These are phyloP conservation scores for Colletotrichum tropicicola DNA, from an alignment of 2,329 filamentous ascomycete species.

Conservation along the genomic window DNA sequence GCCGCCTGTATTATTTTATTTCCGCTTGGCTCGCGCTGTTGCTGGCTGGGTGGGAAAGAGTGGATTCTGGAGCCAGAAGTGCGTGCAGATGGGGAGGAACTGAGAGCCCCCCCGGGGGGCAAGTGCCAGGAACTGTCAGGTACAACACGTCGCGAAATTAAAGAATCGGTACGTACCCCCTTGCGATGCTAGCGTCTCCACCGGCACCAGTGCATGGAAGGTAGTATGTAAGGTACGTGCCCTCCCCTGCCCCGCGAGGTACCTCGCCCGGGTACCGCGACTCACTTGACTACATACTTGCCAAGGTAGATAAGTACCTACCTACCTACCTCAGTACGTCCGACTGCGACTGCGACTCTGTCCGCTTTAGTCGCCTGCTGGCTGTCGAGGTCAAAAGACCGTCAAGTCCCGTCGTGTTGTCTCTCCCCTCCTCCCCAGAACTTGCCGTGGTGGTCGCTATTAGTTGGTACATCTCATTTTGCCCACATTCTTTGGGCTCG, in stretches of 20 bases:
- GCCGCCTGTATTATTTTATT: slow-evolving; percentile 1
- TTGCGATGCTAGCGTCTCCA: background rate
- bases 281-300: no score
- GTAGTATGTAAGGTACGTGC: no score
- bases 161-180: background rate
- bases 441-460: background rate
- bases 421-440: background rate
- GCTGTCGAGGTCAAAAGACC: background rate
- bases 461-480: background rate
- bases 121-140: slow-evolving; percentile 2
- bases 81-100: background rate
- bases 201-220: no score
- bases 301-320: no score
- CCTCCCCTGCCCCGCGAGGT: no score
- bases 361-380: background rate
- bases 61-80: slow-evolving; percentile 25
- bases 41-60: background rate
- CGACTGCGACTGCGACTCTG: background rate
- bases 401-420: background rate
- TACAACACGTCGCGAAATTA: background rate
- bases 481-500: no score
- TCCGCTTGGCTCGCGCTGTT: no score
- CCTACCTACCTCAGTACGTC: no score
- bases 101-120: background rate
- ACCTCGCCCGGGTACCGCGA: no score